phyloP scores from a whole-genome alignment of 2,329 filamentous ascomycete genomes.

The Colletotrichum tamarilloi region DNA sequence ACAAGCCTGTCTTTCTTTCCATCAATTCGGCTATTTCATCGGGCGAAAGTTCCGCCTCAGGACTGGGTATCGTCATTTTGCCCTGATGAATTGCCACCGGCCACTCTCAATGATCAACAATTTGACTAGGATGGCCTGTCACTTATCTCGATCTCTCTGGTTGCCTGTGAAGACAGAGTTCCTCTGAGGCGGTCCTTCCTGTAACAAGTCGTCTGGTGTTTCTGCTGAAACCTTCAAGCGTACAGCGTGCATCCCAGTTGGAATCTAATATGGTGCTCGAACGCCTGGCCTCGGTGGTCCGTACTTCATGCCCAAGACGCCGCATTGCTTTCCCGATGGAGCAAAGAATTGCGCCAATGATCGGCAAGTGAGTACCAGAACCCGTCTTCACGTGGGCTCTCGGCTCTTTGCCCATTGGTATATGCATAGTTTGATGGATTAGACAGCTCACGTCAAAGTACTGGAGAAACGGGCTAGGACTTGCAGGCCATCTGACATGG shows the following conservation, averaged over 20 bases:
- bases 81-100: not conserved
- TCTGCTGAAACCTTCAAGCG: conserved; percentile 10
- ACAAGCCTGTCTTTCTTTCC: not conserved
- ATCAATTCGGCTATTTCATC: accelerated
- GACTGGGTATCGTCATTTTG: not conserved
- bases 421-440: conserved; percentile 4
- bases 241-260: not conserved
- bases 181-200: not conserved
- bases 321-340: conserved; percentile 12
- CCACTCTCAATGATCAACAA: not conserved
- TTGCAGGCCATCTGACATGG: no score
- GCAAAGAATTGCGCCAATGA: not conserved
- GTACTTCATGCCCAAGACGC: not conserved
- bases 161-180: not conserved
- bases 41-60: not conserved
- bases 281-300: not conserved
- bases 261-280: not conserved
- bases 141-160: not conserved
- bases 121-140: not conserved
- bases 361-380: not conserved
- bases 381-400: conserved; percentile 20
- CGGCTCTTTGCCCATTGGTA: not conserved
- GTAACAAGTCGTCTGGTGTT: conserved; percentile 18
- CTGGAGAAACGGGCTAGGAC: no score
- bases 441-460: not conserved